These are phyloP conservation scores for Citrullus mucosospermus DNA, from an alignment of 306 rosid genomes.

Conservation along the genomic window DNA sequence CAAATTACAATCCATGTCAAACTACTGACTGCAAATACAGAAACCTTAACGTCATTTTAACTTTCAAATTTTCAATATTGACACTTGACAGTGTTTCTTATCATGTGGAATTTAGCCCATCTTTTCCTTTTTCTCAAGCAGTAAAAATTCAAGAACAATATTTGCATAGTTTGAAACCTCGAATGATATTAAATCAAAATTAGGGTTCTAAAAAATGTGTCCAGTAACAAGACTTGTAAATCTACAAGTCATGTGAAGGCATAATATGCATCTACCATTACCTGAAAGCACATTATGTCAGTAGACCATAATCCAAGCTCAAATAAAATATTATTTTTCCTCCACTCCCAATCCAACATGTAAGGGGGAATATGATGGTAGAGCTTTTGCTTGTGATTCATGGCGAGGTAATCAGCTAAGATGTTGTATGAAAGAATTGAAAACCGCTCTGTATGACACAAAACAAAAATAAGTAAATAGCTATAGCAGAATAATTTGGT, in stretches of 20 bases:
- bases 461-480: conserved; percentile 5
- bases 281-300: conserved; percentile 94
- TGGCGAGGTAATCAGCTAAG: conserved; percentile 79
- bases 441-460: conserved; percentile 49
- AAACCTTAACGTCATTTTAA: not conserved
- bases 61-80: not conserved
- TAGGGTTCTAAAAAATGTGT: not conserved
- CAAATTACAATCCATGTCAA: not conserved
- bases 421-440: conserved; percentile 72
- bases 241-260: not conserved
- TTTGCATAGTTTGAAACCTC: not conserved
- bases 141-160: not conserved
- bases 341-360: conserved; percentile 77
- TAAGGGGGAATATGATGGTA: conserved; percentile 58
- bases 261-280: conserved; percentile 9
- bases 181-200: not conserved
- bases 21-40: not conserved
- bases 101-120: not conserved
- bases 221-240: not conserved
- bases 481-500: not conserved
- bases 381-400: conserved; percentile 49
- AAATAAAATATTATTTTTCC: conserved; percentile 46
- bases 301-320: conserved; percentile 89
- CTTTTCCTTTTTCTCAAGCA: not conserved
- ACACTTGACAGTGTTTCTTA: not conserved